phyloP scores from a whole-genome alignment of 169 alveolate genomes.

The Cystoisospora suis region DNA sequence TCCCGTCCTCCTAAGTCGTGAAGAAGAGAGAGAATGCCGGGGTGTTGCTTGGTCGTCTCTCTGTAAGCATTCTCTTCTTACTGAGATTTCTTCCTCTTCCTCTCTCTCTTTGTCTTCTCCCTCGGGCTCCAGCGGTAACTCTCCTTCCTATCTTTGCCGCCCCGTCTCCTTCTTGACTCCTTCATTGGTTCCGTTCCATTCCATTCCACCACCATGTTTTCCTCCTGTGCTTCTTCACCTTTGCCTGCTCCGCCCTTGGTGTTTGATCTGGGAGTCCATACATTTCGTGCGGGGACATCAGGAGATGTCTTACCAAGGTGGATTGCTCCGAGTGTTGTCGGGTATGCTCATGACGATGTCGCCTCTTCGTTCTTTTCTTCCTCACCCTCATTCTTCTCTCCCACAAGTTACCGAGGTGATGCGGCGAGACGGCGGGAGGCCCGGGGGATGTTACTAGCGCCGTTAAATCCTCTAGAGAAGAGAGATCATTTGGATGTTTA shows the following conservation, averaged over 20 bases:
- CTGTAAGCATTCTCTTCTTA: too few species aligned
- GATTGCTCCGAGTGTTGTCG: conserved; percentile 42
- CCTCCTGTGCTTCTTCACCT: not conserved
- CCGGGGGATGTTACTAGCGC: not conserved
- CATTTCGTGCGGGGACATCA: conserved; percentile 37
- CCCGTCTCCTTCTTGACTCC: not conserved
- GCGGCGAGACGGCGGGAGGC: not conserved
- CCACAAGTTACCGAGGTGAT: too few species aligned
- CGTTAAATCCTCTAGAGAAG: conserved; percentile 52
- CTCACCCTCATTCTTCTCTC: not conserved
- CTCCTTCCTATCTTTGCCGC: not conserved
- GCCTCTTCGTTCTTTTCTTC: not conserved
- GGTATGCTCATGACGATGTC: conserved; percentile 20
- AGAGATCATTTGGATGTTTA: conserved; percentile 40
- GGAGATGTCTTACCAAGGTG: conserved; percentile 49
- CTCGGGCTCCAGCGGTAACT: not conserved
- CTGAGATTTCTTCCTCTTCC: not conserved
- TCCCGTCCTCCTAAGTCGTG: too few species aligned
- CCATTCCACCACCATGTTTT: not conserved
- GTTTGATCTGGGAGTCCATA: conserved; percentile 40
- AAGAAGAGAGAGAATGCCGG: too few species aligned
- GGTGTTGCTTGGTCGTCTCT: too few species aligned
- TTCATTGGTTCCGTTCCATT: not conserved
- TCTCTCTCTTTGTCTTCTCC: not conserved
- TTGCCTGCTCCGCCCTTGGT: conserved; percentile 34